A percentile compares a stretch with the other conserved stretches of the same genome.
These are phyloP conservation scores for Nakazawaea ernobii DNA, from an alignment of 805 yeast genomes.

Conservation along the genomic window DNA sequence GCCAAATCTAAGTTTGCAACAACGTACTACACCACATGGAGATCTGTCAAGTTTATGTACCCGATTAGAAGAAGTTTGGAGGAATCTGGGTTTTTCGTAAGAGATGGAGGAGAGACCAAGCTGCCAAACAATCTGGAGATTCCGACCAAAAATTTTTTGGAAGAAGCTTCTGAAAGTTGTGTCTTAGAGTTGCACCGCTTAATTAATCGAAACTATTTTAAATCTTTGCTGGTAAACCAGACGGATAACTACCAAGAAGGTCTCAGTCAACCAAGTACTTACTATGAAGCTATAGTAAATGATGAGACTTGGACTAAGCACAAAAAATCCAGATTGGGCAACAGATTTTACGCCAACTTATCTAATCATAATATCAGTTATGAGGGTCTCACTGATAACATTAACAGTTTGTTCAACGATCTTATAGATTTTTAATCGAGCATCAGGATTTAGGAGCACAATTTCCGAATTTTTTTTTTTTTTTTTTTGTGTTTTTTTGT, in stretches of 20 bases:
- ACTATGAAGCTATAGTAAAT: not conserved
- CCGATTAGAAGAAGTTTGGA: not conserved
- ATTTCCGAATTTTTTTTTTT: not conserved
- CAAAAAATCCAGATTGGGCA: not conserved
- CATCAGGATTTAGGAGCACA: not conserved
- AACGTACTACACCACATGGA: conserved; percentile 4
- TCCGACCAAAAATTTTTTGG: not conserved
- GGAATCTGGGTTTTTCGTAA: not conserved
- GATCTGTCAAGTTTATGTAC: not conserved
- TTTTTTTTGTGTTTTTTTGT: not conserved
- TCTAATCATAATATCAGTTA: conserved; percentile 8
- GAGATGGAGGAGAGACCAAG: not conserved
- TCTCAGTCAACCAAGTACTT: not conserved
- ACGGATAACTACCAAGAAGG: not conserved
- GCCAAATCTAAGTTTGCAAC: not conserved
- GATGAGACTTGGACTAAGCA: conserved; percentile 5
- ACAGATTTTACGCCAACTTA: conserved; percentile 6
- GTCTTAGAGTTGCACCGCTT: not conserved
- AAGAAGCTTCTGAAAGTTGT: not conserved
- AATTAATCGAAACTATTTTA: not conserved
- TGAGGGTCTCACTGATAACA: not conserved
- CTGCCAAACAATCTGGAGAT: not conserved
- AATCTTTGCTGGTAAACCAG: not conserved
- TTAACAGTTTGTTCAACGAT: conserved; percentile 3
- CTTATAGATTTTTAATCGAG: conserved; percentile 5